phyloP scores from a whole-genome alignment of 192 early-diverging fungal genomes.

The Coemansia reversa region DNA sequence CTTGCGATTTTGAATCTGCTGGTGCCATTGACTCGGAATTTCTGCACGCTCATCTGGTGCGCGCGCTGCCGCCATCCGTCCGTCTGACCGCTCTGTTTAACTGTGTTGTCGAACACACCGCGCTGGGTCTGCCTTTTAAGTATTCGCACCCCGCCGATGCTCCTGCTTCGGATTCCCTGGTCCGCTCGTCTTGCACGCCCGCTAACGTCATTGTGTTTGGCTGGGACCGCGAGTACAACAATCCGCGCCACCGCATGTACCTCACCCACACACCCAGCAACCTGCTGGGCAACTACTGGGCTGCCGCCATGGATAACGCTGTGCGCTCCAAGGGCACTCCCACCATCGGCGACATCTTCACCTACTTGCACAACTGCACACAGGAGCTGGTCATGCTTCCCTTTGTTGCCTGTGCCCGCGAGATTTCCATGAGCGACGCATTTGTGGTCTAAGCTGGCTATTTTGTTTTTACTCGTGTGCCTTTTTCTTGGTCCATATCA shows the following conservation, averaged over 20 bases:
- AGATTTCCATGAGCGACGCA: constrained; percentile 50
- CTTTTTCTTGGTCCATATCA: not conserved
- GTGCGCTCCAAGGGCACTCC: constrained; percentile 31
- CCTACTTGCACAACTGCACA: constrained; percentile 28
- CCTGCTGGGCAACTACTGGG: constrained; percentile 67
- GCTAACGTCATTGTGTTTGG: constrained; percentile 57
- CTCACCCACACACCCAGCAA: constrained; percentile 65
- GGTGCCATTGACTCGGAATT: constrained; percentile 73
- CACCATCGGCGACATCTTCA: constrained; percentile 58
- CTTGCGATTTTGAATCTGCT: constrained; percentile 65
- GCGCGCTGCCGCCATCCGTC: constrained; percentile 63
- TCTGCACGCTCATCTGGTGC: constrained; percentile 63
- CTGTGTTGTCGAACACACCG: constrained; percentile 68
- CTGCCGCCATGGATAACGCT: constrained; percentile 60
- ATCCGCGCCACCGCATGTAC: constrained; percentile 68
- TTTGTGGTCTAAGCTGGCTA: constrained; percentile 29
- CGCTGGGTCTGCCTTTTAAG: constrained; percentile 62
- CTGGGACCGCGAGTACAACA: constrained; percentile 66
- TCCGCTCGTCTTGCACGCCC: too few relatives aligned
- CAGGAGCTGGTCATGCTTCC: constrained; percentile 49
- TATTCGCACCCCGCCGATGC: constrained; percentile 49
- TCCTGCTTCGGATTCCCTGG: constrained; percentile 19
- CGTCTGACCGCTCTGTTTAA: constrained; percentile 76
- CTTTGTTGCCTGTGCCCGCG: constrained; percentile 52
- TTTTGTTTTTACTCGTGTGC: not conserved